These are phyloP conservation scores for Fusarium sp. DNA, from an alignment of 2,329 filamentous ascomycete genomes.

Conservation along the genomic window DNA sequence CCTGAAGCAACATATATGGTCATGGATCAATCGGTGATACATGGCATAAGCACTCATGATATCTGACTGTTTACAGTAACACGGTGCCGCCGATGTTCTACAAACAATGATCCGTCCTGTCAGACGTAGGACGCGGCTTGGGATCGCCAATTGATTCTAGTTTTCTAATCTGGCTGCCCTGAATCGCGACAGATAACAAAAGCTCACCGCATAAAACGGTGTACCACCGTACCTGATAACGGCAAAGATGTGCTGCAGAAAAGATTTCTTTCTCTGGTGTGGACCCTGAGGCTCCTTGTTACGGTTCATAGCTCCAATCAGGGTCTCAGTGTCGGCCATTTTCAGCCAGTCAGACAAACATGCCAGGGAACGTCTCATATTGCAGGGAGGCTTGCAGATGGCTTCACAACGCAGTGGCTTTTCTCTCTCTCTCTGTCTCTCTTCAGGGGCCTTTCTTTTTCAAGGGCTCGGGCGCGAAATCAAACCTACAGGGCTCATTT, in stretches of 20 bases:
- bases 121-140: background rate
- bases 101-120: background rate
- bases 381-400: conserved; percentile 10
- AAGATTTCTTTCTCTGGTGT: conserved; percentile 17
- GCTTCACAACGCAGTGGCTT: background rate
- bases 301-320: conserved; percentile 33
- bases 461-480: conserved; percentile 2
- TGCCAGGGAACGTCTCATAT: background rate
- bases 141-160: conserved; percentile 16
- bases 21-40: background rate
- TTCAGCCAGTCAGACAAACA: conserved; percentile 18
- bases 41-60: background rate
- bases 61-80: background rate
- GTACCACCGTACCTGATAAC: conserved; percentile 15
- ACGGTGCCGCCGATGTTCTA: background rate
- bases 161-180: conserved; percentile 13
- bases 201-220: conserved; percentile 23
- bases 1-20: background rate
- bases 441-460: background rate
- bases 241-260: conserved; percentile 28
- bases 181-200: conserved; percentile 21
- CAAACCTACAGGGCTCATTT: background rate
- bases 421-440: background rate
- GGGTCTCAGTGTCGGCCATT: conserved; percentile 14
- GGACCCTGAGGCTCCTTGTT: conserved; percentile 43